Evolutionary conservation across 2,329 filamentous ascomycete genomes (phyloP).

Genomic region (Cadophora sp.): DNA sequence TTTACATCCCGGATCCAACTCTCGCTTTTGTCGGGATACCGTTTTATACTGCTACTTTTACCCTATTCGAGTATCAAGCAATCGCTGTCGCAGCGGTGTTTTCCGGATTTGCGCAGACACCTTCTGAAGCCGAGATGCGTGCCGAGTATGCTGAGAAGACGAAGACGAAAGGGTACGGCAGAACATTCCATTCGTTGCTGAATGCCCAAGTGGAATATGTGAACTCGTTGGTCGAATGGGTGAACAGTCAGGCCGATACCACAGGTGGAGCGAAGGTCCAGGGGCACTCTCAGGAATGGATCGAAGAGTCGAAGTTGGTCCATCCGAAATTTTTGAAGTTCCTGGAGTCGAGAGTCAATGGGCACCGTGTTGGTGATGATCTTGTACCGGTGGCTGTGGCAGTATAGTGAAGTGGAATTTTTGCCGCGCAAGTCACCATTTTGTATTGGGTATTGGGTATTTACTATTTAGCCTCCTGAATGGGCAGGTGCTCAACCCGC

Average conservation of each 20-base stretch:
- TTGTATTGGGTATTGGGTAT: neutral
- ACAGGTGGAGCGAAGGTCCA: slow-evolving; percentile 30
- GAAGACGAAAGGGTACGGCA: slow-evolving; percentile 41
- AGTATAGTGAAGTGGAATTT: neutral
- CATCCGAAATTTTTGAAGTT: slow-evolving; percentile 21
- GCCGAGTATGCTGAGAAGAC: slow-evolving; percentile 47
- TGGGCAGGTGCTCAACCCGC: too few relatives aligned
- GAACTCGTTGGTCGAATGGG: slow-evolving; percentile 34
- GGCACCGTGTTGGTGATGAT: neutral
- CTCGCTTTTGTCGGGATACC: slow-evolving; percentile 55
- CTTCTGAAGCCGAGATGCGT: slow-evolving; percentile 48
- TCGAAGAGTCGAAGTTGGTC: slow-evolving; percentile 23
- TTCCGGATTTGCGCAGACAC: slow-evolving; percentile 48
- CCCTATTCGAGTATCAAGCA: slow-evolving; percentile 58
- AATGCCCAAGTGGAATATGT: slow-evolving; percentile 37
- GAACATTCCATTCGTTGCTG: slow-evolving; percentile 53
- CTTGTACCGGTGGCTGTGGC: neutral
- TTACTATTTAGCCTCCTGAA: too few relatives aligned
- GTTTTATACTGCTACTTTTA: slow-evolving; percentile 56
- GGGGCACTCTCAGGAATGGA: slow-evolving; percentile 32
- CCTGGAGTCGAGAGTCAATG: neutral
- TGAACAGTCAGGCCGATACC: slow-evolving; percentile 30
- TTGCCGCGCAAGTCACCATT: neutral
- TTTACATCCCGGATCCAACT: slow-evolving; percentile 57
- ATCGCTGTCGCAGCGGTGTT: slow-evolving; percentile 53